These are phyloP conservation scores for Novymonas esmeraldas DNA, from an alignment of 208 protist genomes.

Conservation along the genomic window DNA sequence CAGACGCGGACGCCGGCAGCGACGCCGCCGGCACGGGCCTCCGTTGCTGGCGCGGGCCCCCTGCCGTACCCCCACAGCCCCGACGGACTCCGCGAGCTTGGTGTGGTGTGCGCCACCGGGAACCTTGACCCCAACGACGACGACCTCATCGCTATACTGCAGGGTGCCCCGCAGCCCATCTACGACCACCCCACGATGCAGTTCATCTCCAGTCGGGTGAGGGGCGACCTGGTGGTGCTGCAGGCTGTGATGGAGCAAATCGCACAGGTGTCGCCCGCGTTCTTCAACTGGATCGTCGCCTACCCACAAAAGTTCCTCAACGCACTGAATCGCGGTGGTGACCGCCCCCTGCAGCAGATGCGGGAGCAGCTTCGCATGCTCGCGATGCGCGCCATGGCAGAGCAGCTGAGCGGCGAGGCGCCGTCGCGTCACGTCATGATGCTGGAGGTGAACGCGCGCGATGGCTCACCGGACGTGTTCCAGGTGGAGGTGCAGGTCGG, in stretches of 20 bases:
- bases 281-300: slow-evolving; percentile 61
- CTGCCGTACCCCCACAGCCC: slow-evolving; percentile 53
- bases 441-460: slow-evolving; percentile 32
- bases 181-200: slow-evolving; percentile 62
- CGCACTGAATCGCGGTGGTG: slow-evolving; percentile 24
- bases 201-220: slow-evolving; percentile 54
- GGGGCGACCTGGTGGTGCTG: slow-evolving; percentile 41
- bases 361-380: slow-evolving; percentile 31
- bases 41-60: slow-evolving; percentile 9
- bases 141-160: slow-evolving; percentile 26
- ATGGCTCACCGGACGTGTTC: slow-evolving; percentile 26
- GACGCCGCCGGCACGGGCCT: too few species aligned
- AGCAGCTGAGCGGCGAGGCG: slow-evolving; percentile 28
- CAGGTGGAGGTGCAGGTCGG: slow-evolving; percentile 37
- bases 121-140: slow-evolving; percentile 16
- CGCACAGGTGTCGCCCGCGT: slow-evolving; percentile 31
- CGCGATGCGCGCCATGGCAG: slow-evolving; percentile 28
- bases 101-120: not conserved
- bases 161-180: slow-evolving; percentile 28
- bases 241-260: slow-evolving; percentile 53
- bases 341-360: slow-evolving; percentile 32
- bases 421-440: slow-evolving; percentile 33
- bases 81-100: slow-evolving; percentile 36
- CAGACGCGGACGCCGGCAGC: not conserved
- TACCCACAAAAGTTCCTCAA: slow-evolving; percentile 52